Conservation (phyloP, 805 yeast species). For the Candida takata region DNA sequence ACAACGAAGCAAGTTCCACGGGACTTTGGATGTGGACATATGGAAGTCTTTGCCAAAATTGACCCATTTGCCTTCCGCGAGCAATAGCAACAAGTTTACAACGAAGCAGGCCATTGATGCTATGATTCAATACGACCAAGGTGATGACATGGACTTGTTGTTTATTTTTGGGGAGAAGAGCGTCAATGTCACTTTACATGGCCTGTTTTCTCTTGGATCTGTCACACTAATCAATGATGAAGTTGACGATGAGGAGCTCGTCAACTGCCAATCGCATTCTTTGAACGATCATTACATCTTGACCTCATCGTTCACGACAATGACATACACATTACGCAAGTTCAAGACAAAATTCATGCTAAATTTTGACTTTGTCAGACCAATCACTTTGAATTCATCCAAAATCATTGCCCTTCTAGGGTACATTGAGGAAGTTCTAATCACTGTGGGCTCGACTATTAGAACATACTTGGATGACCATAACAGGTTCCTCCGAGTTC, state of each 20-base stretch:
- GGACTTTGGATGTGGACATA: constrained; percentile 27
- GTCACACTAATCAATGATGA: constrained; percentile 7
- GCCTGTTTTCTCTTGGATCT: constrained; percentile 26
- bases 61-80: constrained; percentile 22
- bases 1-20: constrained; percentile 11
- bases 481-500: constrained; percentile 27
- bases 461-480: constrained; percentile 34
- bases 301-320: constrained; percentile 17
- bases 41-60: constrained; percentile 32
- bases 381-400: constrained; percentile 13
- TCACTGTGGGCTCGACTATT: constrained; percentile 24
- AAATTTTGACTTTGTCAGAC: constrained; percentile 11
- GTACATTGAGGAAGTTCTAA: constrained; percentile 28
- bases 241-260: constrained; percentile 17
- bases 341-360: constrained; percentile 10
- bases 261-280: constrained; percentile 6
- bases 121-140: constrained; percentile 18
- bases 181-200: constrained; percentile 27
- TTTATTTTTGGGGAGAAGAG: constrained; percentile 17
- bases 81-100: constrained; percentile 13
- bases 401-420: constrained; percentile 23
- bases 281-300: constrained; percentile 14
- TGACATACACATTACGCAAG: constrained; percentile 14
- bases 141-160: constrained; percentile 23
- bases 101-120: constrained; percentile 25